A percentile compares a stretch with the other conserved stretches of the same genome.
Evolutionary conservation across 495 filamentous ascomycete species (phyloP).

Genomic region (Talaromyces proteolyticus): DNA sequence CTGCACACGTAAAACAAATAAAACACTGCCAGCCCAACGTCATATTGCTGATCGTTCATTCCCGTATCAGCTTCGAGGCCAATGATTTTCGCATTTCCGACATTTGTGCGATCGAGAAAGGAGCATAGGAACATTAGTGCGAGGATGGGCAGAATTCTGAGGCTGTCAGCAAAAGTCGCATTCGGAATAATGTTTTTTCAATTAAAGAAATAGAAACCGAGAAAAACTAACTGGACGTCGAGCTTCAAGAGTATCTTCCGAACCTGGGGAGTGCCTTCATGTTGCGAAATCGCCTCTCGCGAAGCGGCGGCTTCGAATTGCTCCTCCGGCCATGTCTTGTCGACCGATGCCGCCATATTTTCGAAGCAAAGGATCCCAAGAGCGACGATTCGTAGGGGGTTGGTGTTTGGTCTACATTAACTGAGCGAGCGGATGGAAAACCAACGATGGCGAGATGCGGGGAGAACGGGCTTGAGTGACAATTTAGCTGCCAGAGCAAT

Average conservation of each 20-base stretch:
- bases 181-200: neutral
- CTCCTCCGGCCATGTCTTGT: neutral
- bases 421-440: too few species aligned
- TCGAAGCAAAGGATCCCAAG: too few species aligned
- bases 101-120: slow-evolving; percentile 51
- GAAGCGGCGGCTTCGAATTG: neutral
- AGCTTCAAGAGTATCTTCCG: slow-evolving; percentile 45
- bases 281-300: neutral
- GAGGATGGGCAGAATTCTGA: slow-evolving; percentile 56
- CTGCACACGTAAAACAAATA: slow-evolving; percentile 63
- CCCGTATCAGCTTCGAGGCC: slow-evolving; percentile 49
- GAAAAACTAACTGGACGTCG: slow-evolving; percentile 40
- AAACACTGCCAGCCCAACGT: slow-evolving; percentile 48
- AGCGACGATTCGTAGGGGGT: too few species aligned
- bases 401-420: too few species aligned
- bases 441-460: too few species aligned
- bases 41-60: slow-evolving; percentile 59
- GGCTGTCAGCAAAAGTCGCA: neutral
- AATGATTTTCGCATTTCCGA: slow-evolving; percentile 59
- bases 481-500: too few species aligned
- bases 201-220: neutral
- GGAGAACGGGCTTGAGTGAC: too few species aligned
- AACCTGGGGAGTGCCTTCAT: neutral
- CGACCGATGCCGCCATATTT: neutral
- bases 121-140: slow-evolving; percentile 48